A percentile compares a stretch with the other conserved stretches of the same genome.
Evolutionary conservation across 176 grass and related monocot genomes (phyloP).

Genomic region (Typha latifolia): DNA sequence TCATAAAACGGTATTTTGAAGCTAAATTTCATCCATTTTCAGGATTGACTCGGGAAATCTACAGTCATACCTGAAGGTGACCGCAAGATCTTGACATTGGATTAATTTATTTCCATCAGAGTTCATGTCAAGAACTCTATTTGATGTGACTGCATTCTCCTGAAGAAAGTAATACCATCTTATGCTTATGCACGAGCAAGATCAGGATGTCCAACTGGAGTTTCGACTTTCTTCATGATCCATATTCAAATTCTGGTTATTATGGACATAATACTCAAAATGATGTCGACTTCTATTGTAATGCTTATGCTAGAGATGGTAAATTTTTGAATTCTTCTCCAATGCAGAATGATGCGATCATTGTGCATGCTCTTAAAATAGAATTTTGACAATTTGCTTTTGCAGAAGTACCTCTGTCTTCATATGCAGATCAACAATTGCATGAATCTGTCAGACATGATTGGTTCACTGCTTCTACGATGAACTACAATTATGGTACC

Average conservation of each 20-base stretch:
- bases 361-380: constrained; percentile 16
- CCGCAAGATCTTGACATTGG: background rate
- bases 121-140: constrained; percentile 4
- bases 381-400: constrained; percentile 24
- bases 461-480: constrained; percentile 50
- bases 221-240: constrained; percentile 51
- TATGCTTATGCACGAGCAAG: constrained; percentile 71
- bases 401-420: constrained; percentile 43
- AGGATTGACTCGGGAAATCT: background rate
- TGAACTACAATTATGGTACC: constrained; percentile 69
- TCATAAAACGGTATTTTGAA: too few species aligned
- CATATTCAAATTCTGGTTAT: constrained; percentile 45
- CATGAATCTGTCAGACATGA: constrained; percentile 60
- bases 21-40: too few species aligned
- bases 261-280: constrained; percentile 41
- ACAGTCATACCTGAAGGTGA: background rate
- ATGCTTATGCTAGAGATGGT: constrained; percentile 59
- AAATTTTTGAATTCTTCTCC: constrained; percentile 7
- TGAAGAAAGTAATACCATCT: constrained; percentile 19
- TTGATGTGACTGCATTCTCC: constrained; percentile 18
- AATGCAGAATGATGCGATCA: constrained; percentile 4
- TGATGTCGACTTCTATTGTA: constrained; percentile 40
- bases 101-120: background rate
- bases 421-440: constrained; percentile 55
- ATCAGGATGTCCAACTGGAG: constrained; percentile 61